Evolutionary conservation across 441 rosid genomes (phyloP), one percentile per base, ranked within the genome.

Genomic region (Adansonia rubrostipa): DNA sequence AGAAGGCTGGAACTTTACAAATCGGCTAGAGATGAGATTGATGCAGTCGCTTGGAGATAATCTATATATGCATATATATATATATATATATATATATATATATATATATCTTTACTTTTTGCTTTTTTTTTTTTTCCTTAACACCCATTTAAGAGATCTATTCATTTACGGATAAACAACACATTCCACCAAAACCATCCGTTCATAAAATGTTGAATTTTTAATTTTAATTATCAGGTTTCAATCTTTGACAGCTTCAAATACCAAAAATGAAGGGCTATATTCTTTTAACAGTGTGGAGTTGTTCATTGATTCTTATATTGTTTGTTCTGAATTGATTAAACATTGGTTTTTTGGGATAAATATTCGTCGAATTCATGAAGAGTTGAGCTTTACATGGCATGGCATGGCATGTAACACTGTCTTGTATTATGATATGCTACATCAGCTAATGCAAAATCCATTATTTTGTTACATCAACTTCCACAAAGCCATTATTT

Each of bases 11-110:
- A 94, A 76, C 90, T 96, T 42, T 94, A 96, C 91, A 94, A 96
- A 80, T 90, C 94, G n/a, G 99, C 99, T 15, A 87, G 98, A 86
- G 99, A 96, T 54, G 99, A 96, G 82, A 96, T 96, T 15, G 98
- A 96, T 73, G 80, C 97, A 0, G 98, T 93, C 62, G 98, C 98
- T 3, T 96, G 99, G 99, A 96, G 92, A 86, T 96, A 86, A 90
- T 80, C 0, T 62, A 33, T 62, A 5, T 24, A 24, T 24, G 28
- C 28, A 24, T 24, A 24, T 24, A 24, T 24, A 24, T 24, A 24
- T 20, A n/a, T 17, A 68, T 3, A 48, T 22, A 70, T 51, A 57
- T 20, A 0, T 2, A 15, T n/a, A 53, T 17, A 42, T n/a, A 64
- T 6, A 44, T 17, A 71, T n/a, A 8, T 4, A 0, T 51, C 58